phyloP scores from a whole-genome alignment of 176 grass and related monocot genomes.

The Eleusine coracana region DNA sequence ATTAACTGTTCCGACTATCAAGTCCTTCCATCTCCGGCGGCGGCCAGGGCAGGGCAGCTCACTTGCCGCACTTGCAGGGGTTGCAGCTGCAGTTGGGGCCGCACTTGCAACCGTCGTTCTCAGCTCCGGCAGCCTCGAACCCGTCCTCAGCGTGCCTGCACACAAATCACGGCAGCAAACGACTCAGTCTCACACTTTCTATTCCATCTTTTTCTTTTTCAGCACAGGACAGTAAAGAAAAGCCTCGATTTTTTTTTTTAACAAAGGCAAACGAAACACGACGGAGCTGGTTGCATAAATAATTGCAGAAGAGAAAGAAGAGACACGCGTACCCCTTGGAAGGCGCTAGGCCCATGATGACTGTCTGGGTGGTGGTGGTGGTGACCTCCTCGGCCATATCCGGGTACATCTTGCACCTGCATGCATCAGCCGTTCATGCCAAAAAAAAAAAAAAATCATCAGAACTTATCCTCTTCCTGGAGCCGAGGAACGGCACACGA shows the following conservation, averaged over 20 bases:
- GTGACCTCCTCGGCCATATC: constrained; percentile 53
- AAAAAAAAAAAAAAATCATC: neutral
- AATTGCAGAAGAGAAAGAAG: neutral
- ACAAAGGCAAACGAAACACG: no score
- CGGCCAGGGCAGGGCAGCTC: constrained; percentile 12
- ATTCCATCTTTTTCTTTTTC: neutral
- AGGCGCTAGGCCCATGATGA: constrained; percentile 61
- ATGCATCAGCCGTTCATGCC: neutral
- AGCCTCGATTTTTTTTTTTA: no score
- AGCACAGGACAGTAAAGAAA: neutral
- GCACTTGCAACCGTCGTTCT: constrained; percentile 78
- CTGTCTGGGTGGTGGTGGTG: constrained; percentile 49
- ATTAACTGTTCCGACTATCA: neutral
- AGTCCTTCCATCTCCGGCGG: constrained; percentile 7
- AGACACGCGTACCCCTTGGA: constrained; percentile 45
- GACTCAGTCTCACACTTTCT: neutral
- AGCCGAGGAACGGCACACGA: no score
- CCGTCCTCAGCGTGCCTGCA: constrained; percentile 52
- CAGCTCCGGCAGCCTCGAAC: constrained; percentile 45
- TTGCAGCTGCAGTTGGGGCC: constrained; percentile 61
- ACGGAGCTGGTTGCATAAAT: no score
- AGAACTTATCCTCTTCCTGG: neutral
- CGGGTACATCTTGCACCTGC: constrained; percentile 83
- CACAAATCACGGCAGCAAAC: no score
- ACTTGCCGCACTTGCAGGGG: constrained; percentile 77